phyloP scores from a whole-genome alignment of 1,284 basidiomycete genomes.

The Cutaneotrichosporon sp. region DNA sequence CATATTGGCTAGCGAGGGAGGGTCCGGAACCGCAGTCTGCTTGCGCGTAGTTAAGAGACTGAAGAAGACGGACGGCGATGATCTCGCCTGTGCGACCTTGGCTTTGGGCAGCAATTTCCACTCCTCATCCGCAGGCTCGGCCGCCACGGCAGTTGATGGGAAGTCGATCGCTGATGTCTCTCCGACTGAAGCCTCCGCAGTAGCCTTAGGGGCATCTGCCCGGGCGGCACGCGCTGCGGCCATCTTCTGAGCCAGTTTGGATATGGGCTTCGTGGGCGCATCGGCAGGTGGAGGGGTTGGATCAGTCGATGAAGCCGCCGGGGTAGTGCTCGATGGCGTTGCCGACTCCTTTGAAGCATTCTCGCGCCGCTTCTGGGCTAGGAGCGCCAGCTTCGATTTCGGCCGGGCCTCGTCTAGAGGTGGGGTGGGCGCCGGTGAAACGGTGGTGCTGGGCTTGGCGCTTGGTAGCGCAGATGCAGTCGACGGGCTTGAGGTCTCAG shows the following conservation, averaged over 20 bases:
- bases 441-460: background rate
- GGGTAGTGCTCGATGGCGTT: background rate
- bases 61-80: constrained; percentile 44
- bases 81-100: background rate
- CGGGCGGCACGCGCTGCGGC: constrained; percentile 47
- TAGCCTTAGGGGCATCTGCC: constrained; percentile 14
- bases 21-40: constrained; percentile 11
- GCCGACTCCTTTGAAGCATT: constrained; percentile 28
- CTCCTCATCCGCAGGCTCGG: constrained; percentile 12
- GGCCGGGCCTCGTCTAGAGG: constrained; percentile 40
- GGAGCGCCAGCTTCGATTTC: constrained; percentile 67
- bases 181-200: background rate
- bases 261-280: constrained; percentile 52
- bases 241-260: constrained; percentile 59
- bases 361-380: constrained; percentile 63
- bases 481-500: background rate
- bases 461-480: constrained; percentile 43
- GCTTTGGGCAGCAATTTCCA: constrained; percentile 13
- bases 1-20: constrained; percentile 28
- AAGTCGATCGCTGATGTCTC: background rate
- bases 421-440: background rate
- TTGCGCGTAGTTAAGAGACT: constrained; percentile 41
- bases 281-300: constrained; percentile 11
- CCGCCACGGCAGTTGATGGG: constrained; percentile 16
- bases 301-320: constrained; percentile 5